These are phyloP conservation scores for Xylariales sp. DNA, from an alignment of 2,329 filamentous ascomycete genomes.

Conservation along the genomic window DNA sequence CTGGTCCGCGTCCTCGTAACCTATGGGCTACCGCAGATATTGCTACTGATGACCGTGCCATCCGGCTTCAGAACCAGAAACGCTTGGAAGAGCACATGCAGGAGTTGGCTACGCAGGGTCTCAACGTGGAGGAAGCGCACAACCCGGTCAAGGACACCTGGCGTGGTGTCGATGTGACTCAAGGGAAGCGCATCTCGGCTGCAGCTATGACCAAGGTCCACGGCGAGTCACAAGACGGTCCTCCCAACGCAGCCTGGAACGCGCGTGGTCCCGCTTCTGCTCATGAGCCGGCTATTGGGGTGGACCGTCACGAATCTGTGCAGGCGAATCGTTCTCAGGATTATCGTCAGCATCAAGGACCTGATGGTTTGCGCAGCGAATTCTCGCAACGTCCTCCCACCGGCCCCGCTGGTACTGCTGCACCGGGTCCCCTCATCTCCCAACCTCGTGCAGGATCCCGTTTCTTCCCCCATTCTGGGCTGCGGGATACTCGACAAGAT, in stretches of 20 bases:
- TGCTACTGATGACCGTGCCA: slow-evolving; percentile 37
- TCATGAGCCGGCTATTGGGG: not conserved
- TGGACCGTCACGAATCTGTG: not conserved
- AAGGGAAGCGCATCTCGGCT: slow-evolving; percentile 29
- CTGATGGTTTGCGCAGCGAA: slow-evolving; percentile 13
- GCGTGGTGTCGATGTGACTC: slow-evolving; percentile 37
- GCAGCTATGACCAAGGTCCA: slow-evolving; percentile 17
- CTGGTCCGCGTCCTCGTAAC: slow-evolving; percentile 10
- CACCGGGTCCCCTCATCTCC: slow-evolving; percentile 21
- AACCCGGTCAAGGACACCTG: slow-evolving; percentile 50
- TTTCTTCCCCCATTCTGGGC: slow-evolving; percentile 52
- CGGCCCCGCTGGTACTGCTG: slow-evolving; percentile 12
- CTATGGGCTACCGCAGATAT: slow-evolving; percentile 21
- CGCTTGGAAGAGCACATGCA: slow-evolving; percentile 38
- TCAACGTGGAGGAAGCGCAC: slow-evolving; percentile 40
- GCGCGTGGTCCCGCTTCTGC: not conserved
- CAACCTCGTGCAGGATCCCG: slow-evolving; percentile 50
- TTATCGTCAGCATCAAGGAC: slow-evolving; percentile 13
- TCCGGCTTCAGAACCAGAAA: slow-evolving; percentile 33
- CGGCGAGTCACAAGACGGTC: slow-evolving; percentile 6
- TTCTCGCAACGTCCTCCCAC: slow-evolving; percentile 13
- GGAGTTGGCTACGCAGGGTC: slow-evolving; percentile 39
- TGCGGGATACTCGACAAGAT: slow-evolving; percentile 41
- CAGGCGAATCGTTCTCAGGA: slow-evolving; percentile 11
- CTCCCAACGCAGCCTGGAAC: slow-evolving; percentile 9